Percentiles rank a stretch among this genome's conserved stretches.
phyloP scores from a whole-genome alignment of 1,284 basidiomycete genomes.

The Cryptococcus jaspeensis region DNA sequence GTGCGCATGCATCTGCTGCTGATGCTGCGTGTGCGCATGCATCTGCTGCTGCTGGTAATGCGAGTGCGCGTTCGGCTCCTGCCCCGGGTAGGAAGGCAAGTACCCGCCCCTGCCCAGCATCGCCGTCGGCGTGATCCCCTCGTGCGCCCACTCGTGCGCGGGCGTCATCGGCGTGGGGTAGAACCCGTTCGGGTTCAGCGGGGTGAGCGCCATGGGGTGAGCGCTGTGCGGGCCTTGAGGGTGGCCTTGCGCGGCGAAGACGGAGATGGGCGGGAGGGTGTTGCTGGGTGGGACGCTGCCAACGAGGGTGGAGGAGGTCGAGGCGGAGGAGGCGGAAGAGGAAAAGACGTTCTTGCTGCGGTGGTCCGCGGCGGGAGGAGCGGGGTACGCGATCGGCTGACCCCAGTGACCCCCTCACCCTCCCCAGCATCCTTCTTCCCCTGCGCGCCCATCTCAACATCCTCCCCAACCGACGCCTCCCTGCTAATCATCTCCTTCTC shows the following conservation, averaged over 20 bases:
- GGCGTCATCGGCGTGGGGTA: conserved; percentile 26
- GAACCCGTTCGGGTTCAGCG: conserved; percentile 18
- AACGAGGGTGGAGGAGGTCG: conserved; percentile 28
- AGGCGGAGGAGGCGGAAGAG: conserved; percentile 27
- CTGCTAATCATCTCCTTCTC: conserved; percentile 26
- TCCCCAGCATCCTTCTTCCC: not conserved
- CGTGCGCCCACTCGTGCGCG: conserved; percentile 11
- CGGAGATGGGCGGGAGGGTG: conserved; percentile 22
- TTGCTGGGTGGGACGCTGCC: conserved; percentile 13
- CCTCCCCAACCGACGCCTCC: conserved; percentile 22
- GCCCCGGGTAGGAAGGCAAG: too few species aligned
- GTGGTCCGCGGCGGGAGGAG: not conserved
- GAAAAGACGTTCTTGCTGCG: conserved; percentile 16
- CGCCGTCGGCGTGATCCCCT: conserved; percentile 6
- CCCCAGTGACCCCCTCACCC: conserved; percentile 13
- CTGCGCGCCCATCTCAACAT: conserved; percentile 4
- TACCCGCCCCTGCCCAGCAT: conserved; percentile 16
- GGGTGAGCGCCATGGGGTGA: conserved; percentile 17
- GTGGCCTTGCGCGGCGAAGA: conserved; percentile 18
- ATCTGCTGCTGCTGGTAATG: not conserved
- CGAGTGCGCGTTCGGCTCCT: too few species aligned
- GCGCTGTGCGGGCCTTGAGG: not conserved
- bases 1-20: too few species aligned
- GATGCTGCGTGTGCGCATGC: too few species aligned
- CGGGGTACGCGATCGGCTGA: conserved; percentile 17